Base-by-base conservation (phyloP, 768 basidiomycete species). In the Termitomyces sp. region DNA sequence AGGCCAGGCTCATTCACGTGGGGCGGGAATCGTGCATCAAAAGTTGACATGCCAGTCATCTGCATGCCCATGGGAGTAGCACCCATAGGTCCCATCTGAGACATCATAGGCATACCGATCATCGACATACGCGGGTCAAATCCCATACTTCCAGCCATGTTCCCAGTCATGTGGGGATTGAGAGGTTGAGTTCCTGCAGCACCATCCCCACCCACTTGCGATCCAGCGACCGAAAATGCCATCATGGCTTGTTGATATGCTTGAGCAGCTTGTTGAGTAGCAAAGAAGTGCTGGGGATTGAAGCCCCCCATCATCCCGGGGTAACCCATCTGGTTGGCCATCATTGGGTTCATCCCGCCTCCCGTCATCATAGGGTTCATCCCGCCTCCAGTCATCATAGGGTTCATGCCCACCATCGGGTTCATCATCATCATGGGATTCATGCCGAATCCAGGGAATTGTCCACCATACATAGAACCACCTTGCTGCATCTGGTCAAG, bases 181-280 rank as follows among this genome's bases (percentile, higher is more conserved):
- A 81, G 65, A 41, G 73, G 72, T 25, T 69, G 65, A 11, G 67
- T 61, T 32, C 68, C 64, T 45, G 70, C 74, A n/a, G 73, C 78
- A 56, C 76, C 81, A 7, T 79, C 80, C 4, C 80, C 87, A n/a
- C 83, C 85, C 38, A 76, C 73, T 57, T 89, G 86, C 3, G 86
- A 88, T 31, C 88, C 90, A n/a, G 84, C 82, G 13, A 77, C 73
- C 12, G 89, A 90, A 63, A 86, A 88, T 16, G 86, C 82, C 78
- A 89, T 82, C 90, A 92, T 92, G 18, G 90, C 89, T 65, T 91
- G 89, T 65, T 92, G 91, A 70, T 93, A 94, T 0, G 92, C 91
- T 62, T 91, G 88, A 33, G 87, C 85, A 7, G 89, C 89, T 63
- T 90, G 88, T 57, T 90, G 89, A 15, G 92, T 91, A 5, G 89